These are phyloP conservation scores for Lathyrus aphaca DNA, from an alignment of 306 rosid species.

Conservation along the genomic window DNA sequence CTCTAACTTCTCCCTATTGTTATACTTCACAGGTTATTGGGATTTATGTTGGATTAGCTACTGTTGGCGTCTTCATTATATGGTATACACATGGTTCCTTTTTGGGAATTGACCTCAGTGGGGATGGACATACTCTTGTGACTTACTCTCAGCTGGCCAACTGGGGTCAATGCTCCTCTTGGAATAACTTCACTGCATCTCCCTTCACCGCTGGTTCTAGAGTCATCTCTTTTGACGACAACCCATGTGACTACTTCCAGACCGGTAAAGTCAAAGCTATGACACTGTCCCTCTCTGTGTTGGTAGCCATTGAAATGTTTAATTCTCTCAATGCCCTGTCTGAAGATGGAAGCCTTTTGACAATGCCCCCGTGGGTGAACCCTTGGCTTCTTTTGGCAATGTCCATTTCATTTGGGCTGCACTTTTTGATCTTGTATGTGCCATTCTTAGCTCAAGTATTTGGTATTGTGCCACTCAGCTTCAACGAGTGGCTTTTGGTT, in stretches of 20 bases:
- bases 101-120: slow-evolving; percentile 83
- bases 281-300: slow-evolving; percentile 85
- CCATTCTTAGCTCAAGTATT: slow-evolving; percentile 86
- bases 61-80: slow-evolving; percentile 84
- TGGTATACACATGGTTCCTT: slow-evolving; percentile 88
- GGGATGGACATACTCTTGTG: slow-evolving; percentile 84
- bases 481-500: slow-evolving; percentile 64
- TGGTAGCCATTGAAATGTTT: slow-evolving; percentile 98
- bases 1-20: slow-evolving; percentile 28
- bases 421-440: slow-evolving; percentile 84
- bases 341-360: slow-evolving; percentile 82
- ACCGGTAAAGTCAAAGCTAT: slow-evolving; percentile 85
- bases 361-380: slow-evolving; percentile 98
- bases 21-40: slow-evolving; percentile 71
- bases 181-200: slow-evolving; percentile 81
- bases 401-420: slow-evolving; percentile 86
- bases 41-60: slow-evolving; percentile 80
- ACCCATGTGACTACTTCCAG: slow-evolving; percentile 78
- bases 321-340: slow-evolving; percentile 92
- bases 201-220: slow-evolving; percentile 79
- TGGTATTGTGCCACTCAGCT: slow-evolving; percentile 80
- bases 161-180: slow-evolving; percentile 82
- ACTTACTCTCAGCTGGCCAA: slow-evolving; percentile 86
- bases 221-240: slow-evolving; percentile 51
- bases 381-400: slow-evolving; percentile 96